Percentiles rank a stretch among this genome's conserved stretches.
phyloP scores from a whole-genome alignment of 1,139 yeast species.

The Blastobotrys illinoisensis region DNA sequence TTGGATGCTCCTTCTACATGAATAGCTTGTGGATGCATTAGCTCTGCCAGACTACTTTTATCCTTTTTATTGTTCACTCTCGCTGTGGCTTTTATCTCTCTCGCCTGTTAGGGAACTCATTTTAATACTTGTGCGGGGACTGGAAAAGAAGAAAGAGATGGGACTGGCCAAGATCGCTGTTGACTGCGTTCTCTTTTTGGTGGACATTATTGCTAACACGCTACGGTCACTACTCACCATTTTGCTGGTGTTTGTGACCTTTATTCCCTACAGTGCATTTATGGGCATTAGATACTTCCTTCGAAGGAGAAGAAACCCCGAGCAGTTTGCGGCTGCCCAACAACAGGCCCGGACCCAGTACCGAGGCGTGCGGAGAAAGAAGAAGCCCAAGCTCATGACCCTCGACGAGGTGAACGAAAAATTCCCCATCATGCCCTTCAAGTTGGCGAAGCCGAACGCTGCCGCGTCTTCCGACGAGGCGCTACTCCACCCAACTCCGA shows the following conservation, averaged over 20 bases:
- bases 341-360: slow-evolving; percentile 14
- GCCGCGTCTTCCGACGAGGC: slow-evolving; percentile 1
- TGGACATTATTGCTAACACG: slow-evolving; percentile 17
- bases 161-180: not conserved
- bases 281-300: slow-evolving; percentile 34
- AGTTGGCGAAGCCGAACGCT: slow-evolving; percentile 30
- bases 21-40: not conserved
- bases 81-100: not conserved
- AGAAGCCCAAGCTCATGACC: slow-evolving; percentile 39
- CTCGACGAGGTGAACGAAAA: slow-evolving; percentile 59
- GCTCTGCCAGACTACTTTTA: not conserved
- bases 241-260: slow-evolving; percentile 18
- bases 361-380: slow-evolving; percentile 20
- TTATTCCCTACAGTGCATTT: slow-evolving; percentile 28
- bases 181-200: not conserved
- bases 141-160: not conserved
- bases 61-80: not conserved
- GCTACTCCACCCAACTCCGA: not conserved
- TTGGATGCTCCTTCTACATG: not conserved
- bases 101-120: not conserved
- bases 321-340: slow-evolving; percentile 12
- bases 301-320: slow-evolving; percentile 26
- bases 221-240: slow-evolving; percentile 19
- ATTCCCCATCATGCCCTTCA: slow-evolving; percentile 60
- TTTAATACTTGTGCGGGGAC: not conserved